Conservation (phyloP, 345 rosid species). For the Eucalyptus sp. region DNA sequence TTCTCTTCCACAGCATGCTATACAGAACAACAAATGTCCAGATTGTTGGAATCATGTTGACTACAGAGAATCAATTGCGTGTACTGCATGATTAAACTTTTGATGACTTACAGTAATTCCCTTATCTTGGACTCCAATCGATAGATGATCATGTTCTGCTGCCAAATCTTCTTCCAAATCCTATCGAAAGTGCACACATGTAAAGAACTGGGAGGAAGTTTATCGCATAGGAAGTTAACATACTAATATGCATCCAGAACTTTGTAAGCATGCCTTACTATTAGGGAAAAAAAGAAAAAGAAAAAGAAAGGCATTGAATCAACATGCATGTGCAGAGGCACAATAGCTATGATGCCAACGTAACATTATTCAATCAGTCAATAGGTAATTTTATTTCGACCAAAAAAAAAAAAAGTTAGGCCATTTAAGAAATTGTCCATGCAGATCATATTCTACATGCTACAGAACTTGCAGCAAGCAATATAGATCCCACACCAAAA, state of each 20-base stretch:
- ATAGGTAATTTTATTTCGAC: background rate
- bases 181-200: background rate
- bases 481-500: background rate
- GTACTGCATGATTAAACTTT: constrained; percentile 8
- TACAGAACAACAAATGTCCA: background rate
- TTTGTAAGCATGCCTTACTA: background rate
- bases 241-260: background rate
- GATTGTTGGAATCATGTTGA: background rate
- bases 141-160: constrained; percentile 9
- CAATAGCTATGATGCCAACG: background rate
- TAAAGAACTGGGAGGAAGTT: background rate
- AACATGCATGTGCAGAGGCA: background rate
- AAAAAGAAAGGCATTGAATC: background rate
- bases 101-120: constrained; percentile 13
- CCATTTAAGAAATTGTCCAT: background rate
- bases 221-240: background rate
- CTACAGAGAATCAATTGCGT: constrained; percentile 13
- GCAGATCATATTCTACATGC: background rate
- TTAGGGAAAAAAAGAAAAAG: background rate
- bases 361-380: background rate
- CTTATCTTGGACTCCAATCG: constrained; percentile 17
- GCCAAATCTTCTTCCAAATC: background rate
- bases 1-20: constrained; percentile 25
- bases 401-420: background rate
- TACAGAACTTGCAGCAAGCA: background rate